Evolutionary conservation across 1,139 yeast species (phyloP), one percentile per base, ranked within the genome.

Genomic region (Hyphopichia fennica): DNA sequence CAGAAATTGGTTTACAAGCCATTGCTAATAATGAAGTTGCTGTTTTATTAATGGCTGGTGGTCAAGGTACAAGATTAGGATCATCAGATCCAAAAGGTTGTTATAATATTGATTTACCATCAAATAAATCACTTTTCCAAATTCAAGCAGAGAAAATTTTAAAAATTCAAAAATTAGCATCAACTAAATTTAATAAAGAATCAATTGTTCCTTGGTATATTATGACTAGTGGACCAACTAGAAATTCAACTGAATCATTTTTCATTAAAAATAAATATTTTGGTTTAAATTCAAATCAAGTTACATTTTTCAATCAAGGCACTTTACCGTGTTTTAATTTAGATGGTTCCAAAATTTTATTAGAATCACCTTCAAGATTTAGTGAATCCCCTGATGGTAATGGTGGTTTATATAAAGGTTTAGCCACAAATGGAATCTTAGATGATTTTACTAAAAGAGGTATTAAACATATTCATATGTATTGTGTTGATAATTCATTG

Each of bases 371-470:
- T 40, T 58, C 67, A 37, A 66, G 73, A 37, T 76, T 88, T 37
- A 84, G 91, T 30, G 87, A 87, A 54, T 88, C 97, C 11, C 99
- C 99, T 2, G 98, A 95, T 63, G 99, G 99, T 2, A 95, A 95
- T 61, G 99, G 99, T 44, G 99, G 99, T 1, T 72, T 95, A 44
- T 95, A 95, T 69, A 84, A 82, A 57, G 98, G 97, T 2, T 75
- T 95, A 35, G 68, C 70, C 52, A 77, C 77, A 33, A 79, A 84
- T 49, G 79, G 81, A 1, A 72, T 91, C 19, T 59, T 93, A 39
- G 77, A 78, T 9, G 96, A 91, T 59, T 79, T 93, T 60, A 58
- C 67, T 22, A 49, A 55, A n/a, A 82, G 82, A 44, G 90, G 89
- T 8, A 81, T 93, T 50, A 81, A 88, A 63, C 99, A 93, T 61